Evolutionary conservation across 768 basidiomycete genomes (phyloP), one percentile per base, ranked within the genome.

Genomic region (Suillus plorans): DNA sequence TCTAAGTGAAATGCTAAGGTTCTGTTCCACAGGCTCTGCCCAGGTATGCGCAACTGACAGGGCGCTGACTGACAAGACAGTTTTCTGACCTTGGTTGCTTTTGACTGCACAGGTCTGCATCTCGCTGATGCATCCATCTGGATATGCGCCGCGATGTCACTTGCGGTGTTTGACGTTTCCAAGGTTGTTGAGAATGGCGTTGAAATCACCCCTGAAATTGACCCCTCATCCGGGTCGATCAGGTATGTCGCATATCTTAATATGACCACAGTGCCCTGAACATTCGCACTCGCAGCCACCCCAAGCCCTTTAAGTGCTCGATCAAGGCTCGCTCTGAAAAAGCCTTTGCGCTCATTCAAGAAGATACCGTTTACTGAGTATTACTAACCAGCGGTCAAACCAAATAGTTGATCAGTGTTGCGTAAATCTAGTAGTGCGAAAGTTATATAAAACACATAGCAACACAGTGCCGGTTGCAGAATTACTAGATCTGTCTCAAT

Each of bases 281-380:
- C 9, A 60, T 13, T 47, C 10, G 3, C 44, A 13, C n/a, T 31
- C 49, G 52, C 62, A 80, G 88, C 71, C 88, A 88, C 69, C 88
- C 87, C 6, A 84, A 82, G 68, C 83, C 88, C n/a, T 89, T 86
- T 77, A 81, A 82, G 67, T 89, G 88, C 69, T 73, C 79, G 22
- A 81, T 89, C 69, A 83, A 78, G 69, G 87, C 88, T 22, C 83
- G 88, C 28, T 87, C 86, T 2, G 81, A 83, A 58, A 83, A 81
- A 69, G 84, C 86, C 16, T 70, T 84, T 52, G 78, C 82, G 22
- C 71, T 88, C 39, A 85, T 88, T 53, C 82, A 83, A 37, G 77
- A 80, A 31, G 84, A 85, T 67, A 16, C 14, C n/a, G n/a, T n/a
- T 49, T 6, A 76, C 77, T 1, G 66, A 61, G 37, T 28, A 72